Base-by-base conservation (phyloP, 225 moss, liverwort and hornwort species). In the Straminergon stramineum region DNA sequence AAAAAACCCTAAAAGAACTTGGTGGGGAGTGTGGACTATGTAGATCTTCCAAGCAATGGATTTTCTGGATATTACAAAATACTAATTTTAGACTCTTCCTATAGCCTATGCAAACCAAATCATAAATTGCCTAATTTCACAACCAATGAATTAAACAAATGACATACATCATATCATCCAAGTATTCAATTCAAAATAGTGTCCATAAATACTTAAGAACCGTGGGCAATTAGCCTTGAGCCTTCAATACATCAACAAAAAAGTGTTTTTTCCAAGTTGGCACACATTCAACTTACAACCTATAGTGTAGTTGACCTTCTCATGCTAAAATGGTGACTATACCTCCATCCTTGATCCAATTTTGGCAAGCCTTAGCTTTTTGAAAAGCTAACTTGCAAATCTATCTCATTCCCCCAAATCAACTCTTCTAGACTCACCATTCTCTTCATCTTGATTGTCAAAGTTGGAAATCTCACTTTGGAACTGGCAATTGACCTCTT, bases 301-400 rank as follows among this genome's bases (percentile, higher is more conserved):
- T 9, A 43, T 2, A 26, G 14, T 5, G 10, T 1, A 45, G 1
- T 0, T 74, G 3, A 17, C 2, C 10, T 6, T 26, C 13, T 26
- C 2, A 8, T 1, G 17, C 10, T 3, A 45, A 26, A 45, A 45
- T 6, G 1, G 1, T 8, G 1, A 4, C 3, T 15, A 5, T 5
- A 30, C 28, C 17, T 74, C 48, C 17, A 6, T 30, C 10, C 0
- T 16, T 43, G 1, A 6, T 74, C 2, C 2, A 30, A 28, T 45
- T 28, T 17, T 3, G 10, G 1, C 8, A 10, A 45, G 17, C 5
- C 10, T 30, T 10, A 30, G 18, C 6, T 48, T 30, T 75, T 30
- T 11, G 3, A 0, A 28, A 45, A 75, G 45, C 9, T 45, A 2
- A 71, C 15, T 31, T 74, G 2, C 0, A 17, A 45, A 28, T 17